These are phyloP conservation scores for Aspergillaceae sp. DNA, from an alignment of 2,329 filamentous ascomycete genomes.

Conservation along the genomic window DNA sequence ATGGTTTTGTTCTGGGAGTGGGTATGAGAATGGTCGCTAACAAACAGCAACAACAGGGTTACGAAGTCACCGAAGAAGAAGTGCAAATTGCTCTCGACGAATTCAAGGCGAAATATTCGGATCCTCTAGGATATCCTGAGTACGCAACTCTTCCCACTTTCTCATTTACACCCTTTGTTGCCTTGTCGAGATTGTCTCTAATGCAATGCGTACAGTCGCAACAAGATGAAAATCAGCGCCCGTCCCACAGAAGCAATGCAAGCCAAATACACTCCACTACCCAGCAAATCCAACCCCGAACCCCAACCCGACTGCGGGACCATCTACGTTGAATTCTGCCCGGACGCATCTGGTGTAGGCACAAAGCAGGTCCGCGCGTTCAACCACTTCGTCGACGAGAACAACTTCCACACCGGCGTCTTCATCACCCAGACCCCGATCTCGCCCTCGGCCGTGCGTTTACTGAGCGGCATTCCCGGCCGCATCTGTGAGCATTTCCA, in stretches of 20 bases:
- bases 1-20: conserved; percentile 6
- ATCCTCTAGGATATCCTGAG: conserved; percentile 66
- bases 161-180: background rate
- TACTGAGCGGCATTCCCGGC: conserved; percentile 67
- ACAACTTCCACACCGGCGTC: conserved; percentile 82
- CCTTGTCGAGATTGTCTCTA: conserved; percentile 8
- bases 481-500: conserved; percentile 89
- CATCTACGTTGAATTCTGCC: conserved; percentile 88
- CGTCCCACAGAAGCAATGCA: conserved; percentile 78
- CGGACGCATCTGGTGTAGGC: conserved; percentile 64
- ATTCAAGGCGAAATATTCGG: conserved; percentile 65
- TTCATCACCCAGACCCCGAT: conserved; percentile 77
- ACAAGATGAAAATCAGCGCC: conserved; percentile 78
- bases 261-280: conserved; percentile 67
- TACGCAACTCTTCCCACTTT: conserved; percentile 39
- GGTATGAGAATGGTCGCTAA: conserved; percentile 3
- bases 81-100: conserved; percentile 75
- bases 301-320: conserved; percentile 69
- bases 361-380: conserved; percentile 89
- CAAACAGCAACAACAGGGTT: conserved; percentile 56
- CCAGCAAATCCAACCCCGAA: conserved; percentile 60
- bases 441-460: conserved; percentile 78
- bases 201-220: conserved; percentile 50
- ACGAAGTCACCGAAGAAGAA: conserved; percentile 84
- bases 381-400: conserved; percentile 67